These are phyloP conservation scores for Umbilicaria muhlenbergii DNA, from an alignment of 495 filamentous ascomycete species.

Conservation along the genomic window DNA sequence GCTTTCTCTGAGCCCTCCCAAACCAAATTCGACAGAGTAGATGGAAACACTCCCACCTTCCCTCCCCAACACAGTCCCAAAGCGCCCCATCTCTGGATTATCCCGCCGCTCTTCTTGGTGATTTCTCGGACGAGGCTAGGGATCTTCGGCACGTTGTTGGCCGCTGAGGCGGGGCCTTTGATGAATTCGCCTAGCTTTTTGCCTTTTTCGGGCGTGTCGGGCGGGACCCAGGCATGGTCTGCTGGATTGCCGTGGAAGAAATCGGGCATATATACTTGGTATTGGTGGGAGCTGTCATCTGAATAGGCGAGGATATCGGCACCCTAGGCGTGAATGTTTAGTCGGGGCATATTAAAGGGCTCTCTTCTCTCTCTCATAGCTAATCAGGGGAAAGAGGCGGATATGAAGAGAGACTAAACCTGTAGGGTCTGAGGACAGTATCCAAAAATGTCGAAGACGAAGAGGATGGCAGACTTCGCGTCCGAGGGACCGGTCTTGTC, in stretches of 20 bases:
- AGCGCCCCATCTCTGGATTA: slow-evolving; percentile 61
- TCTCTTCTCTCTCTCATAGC: no score
- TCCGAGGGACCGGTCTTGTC: slow-evolving; percentile 44
- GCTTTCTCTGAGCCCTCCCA: no score
- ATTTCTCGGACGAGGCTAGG: slow-evolving; percentile 35
- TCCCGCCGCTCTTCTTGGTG: slow-evolving; percentile 27
- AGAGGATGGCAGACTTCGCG: slow-evolving; percentile 42
- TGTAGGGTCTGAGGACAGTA: slow-evolving; percentile 43
- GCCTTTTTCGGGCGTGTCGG: slow-evolving; percentile 49
- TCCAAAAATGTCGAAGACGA: slow-evolving; percentile 61
- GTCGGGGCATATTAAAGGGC: not conserved
- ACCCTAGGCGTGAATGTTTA: slow-evolving; percentile 26
- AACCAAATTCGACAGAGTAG: no score
- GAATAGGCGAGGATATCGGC: slow-evolving; percentile 52
- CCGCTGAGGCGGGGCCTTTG: slow-evolving; percentile 32
- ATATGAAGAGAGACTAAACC: no score
- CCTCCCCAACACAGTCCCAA: slow-evolving; percentile 89
- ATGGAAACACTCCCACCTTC: slow-evolving; percentile 24
- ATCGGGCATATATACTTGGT: slow-evolving; percentile 55
- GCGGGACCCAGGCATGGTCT: slow-evolving; percentile 44
- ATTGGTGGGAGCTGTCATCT: slow-evolving; percentile 34
- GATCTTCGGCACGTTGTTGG: slow-evolving; percentile 33
- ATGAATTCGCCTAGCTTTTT: slow-evolving; percentile 47
- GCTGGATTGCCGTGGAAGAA: slow-evolving; percentile 45
- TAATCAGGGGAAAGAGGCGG: no score